A percentile compares a stretch with the other conserved stretches of the same genome.
phyloP scores from a whole-genome alignment of 2,329 filamentous ascomycete species.

The Xylariaceae sp. region DNA sequence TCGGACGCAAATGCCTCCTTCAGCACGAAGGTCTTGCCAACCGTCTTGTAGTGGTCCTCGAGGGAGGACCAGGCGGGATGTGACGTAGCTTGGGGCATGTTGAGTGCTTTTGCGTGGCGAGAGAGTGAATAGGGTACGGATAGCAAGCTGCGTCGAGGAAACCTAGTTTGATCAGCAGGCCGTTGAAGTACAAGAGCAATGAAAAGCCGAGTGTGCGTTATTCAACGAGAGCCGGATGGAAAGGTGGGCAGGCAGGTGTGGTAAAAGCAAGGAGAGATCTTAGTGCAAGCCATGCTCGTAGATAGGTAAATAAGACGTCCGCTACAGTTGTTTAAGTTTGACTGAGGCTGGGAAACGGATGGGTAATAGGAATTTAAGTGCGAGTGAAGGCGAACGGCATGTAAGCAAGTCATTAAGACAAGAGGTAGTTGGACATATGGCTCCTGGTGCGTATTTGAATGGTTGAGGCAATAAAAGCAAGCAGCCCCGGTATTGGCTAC shows the following conservation, averaged over 20 bases:
- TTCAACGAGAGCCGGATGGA: background rate
- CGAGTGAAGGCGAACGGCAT: no score
- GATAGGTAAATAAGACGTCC: no score
- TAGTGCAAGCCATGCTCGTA: no score
- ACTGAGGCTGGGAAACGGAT: no score
- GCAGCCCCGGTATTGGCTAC: background rate
- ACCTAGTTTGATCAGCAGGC: background rate
- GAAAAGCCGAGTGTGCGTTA: background rate
- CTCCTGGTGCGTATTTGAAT: no score
- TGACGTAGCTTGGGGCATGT: slow-evolving; percentile 82
- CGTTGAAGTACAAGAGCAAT: background rate
- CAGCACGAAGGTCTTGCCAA: slow-evolving; percentile 88
- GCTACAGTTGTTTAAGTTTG: no score
- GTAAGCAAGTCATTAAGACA: no score
- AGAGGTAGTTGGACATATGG: no score
- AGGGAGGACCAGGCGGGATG: slow-evolving; percentile 89
- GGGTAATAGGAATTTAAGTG: no score
- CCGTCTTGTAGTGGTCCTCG: slow-evolving; percentile 84
- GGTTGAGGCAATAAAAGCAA: slow-evolving; percentile 21
- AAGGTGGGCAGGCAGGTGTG: background rate
- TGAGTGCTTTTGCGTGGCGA: slow-evolving; percentile 3
- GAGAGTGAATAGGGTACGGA: background rate
- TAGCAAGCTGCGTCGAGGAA: background rate
- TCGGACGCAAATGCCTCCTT: slow-evolving; percentile 93
- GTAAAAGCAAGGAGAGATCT: no score